Evolutionary conservation across 1,284 basidiomycete species (phyloP), one percentile per base, ranked within the genome.

Genomic region (Ceratobasidium papillatum): DNA sequence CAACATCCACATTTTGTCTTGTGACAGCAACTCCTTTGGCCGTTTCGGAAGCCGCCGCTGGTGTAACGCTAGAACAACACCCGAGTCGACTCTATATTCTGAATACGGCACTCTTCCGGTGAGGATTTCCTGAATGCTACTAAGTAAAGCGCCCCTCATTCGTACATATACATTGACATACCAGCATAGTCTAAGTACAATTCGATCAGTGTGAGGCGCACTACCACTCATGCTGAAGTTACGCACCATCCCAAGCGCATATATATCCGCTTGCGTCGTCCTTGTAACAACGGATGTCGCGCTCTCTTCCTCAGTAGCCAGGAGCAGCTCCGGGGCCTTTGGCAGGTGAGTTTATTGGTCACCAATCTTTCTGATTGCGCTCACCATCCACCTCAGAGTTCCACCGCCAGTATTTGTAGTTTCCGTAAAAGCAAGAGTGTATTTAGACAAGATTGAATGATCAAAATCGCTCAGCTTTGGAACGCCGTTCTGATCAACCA

Each of bases 311-410:
- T 58, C 66, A 7, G 32, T 34, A 17, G 30, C 12, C 14, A 59
- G 12, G 30, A 69, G 54, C 38, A 66, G 51, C 27, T 69, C 66
- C 0, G 66, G 66, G 0, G 66, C 66, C 66, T 69, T 19, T 25
- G 19, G 25, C 12, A 32, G 8, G 41, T 54, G 1, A 52, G 32
- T 1, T 25, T 25, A 49, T 7, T 30, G 41, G 27, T 2, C 17
- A 32, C 19, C 4, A 9, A 19, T 19, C n/a, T 19, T 34, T 54
- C 3, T 9, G 11, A 22, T 45, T 19, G 32, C 14, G 38, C 66
- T 41, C n/a, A 59, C 66, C 66, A 69, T 69, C 66, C 66, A 69
- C 22, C 66, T 52, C 1, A 69, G 66, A 25, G 66, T 69, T 12
- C 66, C 66, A 27, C 66, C 66, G 25, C 66, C 66, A 0, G 43